Evolutionary conservation across 2,329 filamentous ascomycete species (phyloP).

Genomic region (Aspergillus pseudotamarii): DNA sequence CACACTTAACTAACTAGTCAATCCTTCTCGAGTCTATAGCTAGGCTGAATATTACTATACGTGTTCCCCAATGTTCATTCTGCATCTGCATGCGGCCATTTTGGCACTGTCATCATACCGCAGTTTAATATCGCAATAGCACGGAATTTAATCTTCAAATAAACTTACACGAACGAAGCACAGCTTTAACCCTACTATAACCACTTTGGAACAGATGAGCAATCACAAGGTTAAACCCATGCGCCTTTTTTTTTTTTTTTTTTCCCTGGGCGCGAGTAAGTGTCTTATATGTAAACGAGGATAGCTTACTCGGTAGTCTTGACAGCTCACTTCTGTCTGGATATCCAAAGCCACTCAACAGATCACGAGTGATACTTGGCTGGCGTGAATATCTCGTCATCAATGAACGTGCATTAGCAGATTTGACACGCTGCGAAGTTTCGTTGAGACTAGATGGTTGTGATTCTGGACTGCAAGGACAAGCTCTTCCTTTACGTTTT

Average conservation of each 20-base stretch:
- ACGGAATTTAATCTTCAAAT: neutral
- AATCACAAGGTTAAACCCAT: neutral
- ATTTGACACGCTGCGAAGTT: neutral
- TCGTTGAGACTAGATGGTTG: neutral
- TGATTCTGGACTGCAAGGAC: too few species aligned
- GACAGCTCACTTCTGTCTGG: neutral
- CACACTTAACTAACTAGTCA: neutral
- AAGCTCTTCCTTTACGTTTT: neutral
- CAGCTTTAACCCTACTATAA: neutral
- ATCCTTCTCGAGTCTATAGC: neutral
- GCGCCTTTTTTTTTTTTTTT: neutral
- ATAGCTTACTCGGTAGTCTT: neutral
- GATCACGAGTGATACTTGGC: neutral
- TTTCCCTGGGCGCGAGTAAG: neutral
- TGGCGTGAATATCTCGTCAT: neutral
- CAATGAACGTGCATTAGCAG: neutral
- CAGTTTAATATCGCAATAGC: slow-evolving; percentile 3
- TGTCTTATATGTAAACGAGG: neutral
- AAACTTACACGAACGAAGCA: neutral
- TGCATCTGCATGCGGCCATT: neutral
- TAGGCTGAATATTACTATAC: neutral
- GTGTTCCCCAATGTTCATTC: neutral
- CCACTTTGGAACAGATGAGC: neutral
- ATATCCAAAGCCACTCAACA: neutral
- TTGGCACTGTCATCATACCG: neutral